Evolutionary conservation across 225 moss, liverwort and hornwort genomes (phyloP).

Genomic region (Antitrichia curtipendula): DNA sequence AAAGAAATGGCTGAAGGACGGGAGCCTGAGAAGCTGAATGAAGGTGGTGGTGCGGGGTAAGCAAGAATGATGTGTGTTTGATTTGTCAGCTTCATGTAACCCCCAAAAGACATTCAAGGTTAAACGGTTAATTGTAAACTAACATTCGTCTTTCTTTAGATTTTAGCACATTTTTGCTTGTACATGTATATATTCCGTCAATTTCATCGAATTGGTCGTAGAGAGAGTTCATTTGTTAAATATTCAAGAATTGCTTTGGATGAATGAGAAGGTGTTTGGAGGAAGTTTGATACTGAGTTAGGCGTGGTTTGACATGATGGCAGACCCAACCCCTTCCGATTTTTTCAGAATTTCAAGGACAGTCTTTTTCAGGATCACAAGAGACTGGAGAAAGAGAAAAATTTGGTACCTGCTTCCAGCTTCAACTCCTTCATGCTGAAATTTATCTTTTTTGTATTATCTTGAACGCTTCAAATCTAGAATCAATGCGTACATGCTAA

Average conservation of each 20-base stretch:
- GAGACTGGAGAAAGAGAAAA: conserved; percentile 31
- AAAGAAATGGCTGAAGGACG: conserved; percentile 36
- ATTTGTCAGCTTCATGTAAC: background rate
- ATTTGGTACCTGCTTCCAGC: conserved; percentile 8
- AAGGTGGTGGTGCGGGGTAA: conserved; percentile 29
- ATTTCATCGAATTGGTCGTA: background rate
- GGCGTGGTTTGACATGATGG: background rate
- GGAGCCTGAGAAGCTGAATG: conserved; percentile 6
- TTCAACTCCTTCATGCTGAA: background rate
- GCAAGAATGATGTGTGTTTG: background rate
- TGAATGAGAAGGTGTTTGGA: background rate
- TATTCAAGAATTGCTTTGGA: background rate
- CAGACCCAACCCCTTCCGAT: conserved; percentile 46
- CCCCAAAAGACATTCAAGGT: background rate
- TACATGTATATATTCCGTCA: background rate
- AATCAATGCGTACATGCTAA: background rate
- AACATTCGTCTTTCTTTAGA: background rate
- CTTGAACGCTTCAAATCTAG: background rate
- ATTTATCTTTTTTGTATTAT: background rate
- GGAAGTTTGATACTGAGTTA: background rate
- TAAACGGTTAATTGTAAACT: background rate
- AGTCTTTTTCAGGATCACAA: conserved; percentile 44
- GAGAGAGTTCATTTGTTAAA: too few species aligned
- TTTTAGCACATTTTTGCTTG: background rate
- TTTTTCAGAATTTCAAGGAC: conserved; percentile 53